Percentiles rank a stretch among this genome's conserved stretches.
Conservation (phyloP, 2,329 filamentous ascomycete species). For the Colletotrichum endophyticum region DNA sequence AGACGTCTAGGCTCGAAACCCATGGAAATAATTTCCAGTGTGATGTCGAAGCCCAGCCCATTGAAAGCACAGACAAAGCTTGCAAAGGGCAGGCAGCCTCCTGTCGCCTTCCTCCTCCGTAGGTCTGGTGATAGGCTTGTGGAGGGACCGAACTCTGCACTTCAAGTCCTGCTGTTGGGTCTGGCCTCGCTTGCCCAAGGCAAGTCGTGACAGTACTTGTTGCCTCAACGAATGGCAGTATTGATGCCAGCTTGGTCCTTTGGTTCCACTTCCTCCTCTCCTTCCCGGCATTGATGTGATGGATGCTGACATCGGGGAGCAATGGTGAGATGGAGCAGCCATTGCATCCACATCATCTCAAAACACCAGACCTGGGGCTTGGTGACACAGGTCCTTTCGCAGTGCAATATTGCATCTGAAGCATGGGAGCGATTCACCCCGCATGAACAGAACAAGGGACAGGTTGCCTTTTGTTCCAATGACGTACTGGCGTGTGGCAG, state of each 20-base stretch:
- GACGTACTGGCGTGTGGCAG: background rate
- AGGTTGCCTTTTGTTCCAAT: background rate
- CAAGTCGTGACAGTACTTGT: background rate
- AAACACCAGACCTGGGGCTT: background rate
- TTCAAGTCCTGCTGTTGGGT: background rate
- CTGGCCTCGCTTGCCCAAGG: background rate
- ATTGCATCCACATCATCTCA: background rate
- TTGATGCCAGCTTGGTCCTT: background rate
- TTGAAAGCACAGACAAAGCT: background rate
- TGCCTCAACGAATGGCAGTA: background rate
- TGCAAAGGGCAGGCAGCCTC: background rate
- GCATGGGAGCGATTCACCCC: background rate
- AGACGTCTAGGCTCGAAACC: background rate
- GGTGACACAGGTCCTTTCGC: background rate
- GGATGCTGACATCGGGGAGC: background rate
- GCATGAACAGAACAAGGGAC: background rate
- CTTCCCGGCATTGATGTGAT: background rate
- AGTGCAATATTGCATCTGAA: background rate
- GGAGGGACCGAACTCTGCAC: background rate
- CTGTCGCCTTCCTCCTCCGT: background rate
- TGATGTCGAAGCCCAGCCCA: background rate
- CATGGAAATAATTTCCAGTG: background rate
- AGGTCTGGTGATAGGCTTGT: background rate
- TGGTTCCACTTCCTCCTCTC: background rate
- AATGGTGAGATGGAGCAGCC: background rate